Conservation (phyloP, 2,329 filamentous ascomycete genomes). For the Phialophora macrospora region DNA sequence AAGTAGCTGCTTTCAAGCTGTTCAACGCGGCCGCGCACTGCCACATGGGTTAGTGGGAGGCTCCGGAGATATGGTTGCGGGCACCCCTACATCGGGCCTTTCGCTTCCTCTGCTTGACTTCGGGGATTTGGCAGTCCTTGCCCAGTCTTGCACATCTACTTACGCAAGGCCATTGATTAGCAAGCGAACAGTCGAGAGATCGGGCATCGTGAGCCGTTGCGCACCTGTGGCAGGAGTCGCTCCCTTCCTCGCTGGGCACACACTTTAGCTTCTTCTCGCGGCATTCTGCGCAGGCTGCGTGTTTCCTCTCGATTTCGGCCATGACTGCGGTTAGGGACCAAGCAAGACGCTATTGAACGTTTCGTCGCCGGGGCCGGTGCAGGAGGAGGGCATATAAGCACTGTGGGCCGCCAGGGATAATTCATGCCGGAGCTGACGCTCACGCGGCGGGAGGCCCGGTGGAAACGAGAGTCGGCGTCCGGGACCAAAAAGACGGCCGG, state of each 20-base stretch:
- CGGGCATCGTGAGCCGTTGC: not conserved
- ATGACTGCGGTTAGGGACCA: constrained; percentile 1
- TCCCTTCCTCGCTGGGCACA: constrained; percentile 17
- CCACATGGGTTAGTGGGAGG: not conserved
- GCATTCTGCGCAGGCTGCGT: constrained; percentile 27
- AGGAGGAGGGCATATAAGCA: constrained; percentile 4
- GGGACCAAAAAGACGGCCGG: not conserved
- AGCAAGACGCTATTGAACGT: not conserved
- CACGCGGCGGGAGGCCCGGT: not conserved
- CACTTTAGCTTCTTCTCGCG: constrained; percentile 30
- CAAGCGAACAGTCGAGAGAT: not conserved
- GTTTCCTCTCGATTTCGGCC: constrained; percentile 26
- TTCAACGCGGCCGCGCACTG: constrained; percentile 30
- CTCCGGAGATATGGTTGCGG: not conserved
- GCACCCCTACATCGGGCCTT: constrained; percentile 22
- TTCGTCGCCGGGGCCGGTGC: constrained; percentile 13
- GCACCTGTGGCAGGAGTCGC: constrained; percentile 23
- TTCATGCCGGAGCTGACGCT: not conserved
- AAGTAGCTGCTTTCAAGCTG: constrained; percentile 30
- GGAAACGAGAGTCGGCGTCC: not conserved
- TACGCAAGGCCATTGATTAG: not conserved
- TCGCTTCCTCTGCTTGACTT: constrained; percentile 30
- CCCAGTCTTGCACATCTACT: constrained; percentile 25
- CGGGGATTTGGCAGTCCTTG: constrained; percentile 26
- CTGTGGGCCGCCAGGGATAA: constrained; percentile 3